Percentiles rank a stretch among this genome's conserved stretches.
phyloP scores from a whole-genome alignment of 768 basidiomycete genomes.

The Calvatia gigantea region DNA sequence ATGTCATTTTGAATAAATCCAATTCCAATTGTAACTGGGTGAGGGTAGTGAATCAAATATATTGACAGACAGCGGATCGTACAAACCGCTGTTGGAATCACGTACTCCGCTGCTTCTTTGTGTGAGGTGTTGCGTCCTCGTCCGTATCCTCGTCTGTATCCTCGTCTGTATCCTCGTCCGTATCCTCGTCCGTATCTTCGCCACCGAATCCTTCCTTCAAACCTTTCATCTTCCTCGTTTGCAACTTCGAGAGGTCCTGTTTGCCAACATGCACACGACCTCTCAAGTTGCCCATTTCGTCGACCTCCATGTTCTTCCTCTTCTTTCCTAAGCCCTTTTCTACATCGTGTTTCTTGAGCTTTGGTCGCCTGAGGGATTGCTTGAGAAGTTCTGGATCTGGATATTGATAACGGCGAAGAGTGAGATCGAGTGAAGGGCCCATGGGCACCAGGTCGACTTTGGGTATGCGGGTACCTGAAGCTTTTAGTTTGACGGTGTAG shows the following conservation, averaged over 20 bases:
- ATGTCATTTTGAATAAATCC: no score
- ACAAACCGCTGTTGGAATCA: constrained; percentile 4
- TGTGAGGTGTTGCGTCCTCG: background rate
- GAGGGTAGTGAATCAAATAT: background rate
- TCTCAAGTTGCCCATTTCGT: constrained; percentile 96
- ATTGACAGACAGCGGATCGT: background rate
- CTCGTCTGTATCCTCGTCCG: background rate
- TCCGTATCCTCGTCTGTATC: background rate
- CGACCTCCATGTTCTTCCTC: constrained; percentile 92
- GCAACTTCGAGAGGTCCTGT: constrained; percentile 84
- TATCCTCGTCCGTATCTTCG: constrained; percentile 12
- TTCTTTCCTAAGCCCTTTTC: constrained; percentile 89
- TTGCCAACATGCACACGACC: constrained; percentile 86
- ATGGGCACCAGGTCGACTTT: constrained; percentile 80
- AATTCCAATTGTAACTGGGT: no score
- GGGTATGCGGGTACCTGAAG: constrained; percentile 78
- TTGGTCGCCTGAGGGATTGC: constrained; percentile 77
- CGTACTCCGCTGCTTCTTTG: constrained; percentile 11
- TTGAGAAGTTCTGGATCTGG: constrained; percentile 81
- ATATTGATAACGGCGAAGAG: constrained; percentile 66
- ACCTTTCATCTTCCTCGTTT: constrained; percentile 97
- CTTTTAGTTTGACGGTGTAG: constrained; percentile 71
- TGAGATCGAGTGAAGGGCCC: constrained; percentile 89
- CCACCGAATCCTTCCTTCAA: constrained; percentile 32
- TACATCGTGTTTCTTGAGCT: constrained; percentile 84